Conservation (phyloP, 345 rosid genomes). For the Rhodamnia rubescens region DNA sequence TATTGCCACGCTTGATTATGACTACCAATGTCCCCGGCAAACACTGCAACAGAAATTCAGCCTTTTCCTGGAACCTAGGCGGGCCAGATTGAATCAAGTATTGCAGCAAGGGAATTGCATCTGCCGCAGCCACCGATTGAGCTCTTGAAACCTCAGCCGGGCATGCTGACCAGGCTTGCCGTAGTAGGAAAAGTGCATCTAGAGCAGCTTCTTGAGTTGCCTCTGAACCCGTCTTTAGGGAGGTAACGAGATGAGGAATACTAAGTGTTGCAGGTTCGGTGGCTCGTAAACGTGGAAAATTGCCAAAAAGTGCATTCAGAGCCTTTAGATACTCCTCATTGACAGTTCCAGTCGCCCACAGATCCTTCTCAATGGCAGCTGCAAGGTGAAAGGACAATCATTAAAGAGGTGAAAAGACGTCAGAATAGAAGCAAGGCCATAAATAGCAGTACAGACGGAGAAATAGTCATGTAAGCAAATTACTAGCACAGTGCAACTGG, state of each 20-base stretch:
- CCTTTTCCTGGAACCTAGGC: slow-evolving; percentile 99
- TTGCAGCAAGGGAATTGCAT: slow-evolving; percentile 92
- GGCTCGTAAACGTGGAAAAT: slow-evolving; percentile 97
- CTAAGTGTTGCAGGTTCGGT: slow-evolving; percentile 96
- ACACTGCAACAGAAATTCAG: slow-evolving; percentile 92
- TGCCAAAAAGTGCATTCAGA: slow-evolving; percentile 76
- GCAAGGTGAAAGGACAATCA: slow-evolving; percentile 12
- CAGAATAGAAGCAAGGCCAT: background rate
- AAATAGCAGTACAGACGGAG: background rate
- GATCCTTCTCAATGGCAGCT: slow-evolving; percentile 98
- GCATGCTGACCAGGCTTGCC: slow-evolving; percentile 99
- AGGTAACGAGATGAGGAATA: slow-evolving; percentile 89
- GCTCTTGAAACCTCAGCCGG: slow-evolving; percentile 95
- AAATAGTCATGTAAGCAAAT: background rate
- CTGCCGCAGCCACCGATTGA: slow-evolving; percentile 97
- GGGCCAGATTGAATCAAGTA: slow-evolving; percentile 98
- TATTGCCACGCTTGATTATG: slow-evolving; percentile 88
- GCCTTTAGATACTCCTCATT: slow-evolving; percentile 94
- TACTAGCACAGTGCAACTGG: too few species aligned
- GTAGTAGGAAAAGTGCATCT: slow-evolving; percentile 84
- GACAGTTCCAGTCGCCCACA: slow-evolving; percentile 96
- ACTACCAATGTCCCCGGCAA: slow-evolving; percentile 95
- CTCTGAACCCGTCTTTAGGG: slow-evolving; percentile 94
- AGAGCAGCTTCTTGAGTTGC: slow-evolving; percentile 98
- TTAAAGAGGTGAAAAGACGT: background rate